Evolutionary conservation across 2,329 filamentous ascomycete genomes (phyloP).

Genomic region (Mollisiaceae sp.): DNA sequence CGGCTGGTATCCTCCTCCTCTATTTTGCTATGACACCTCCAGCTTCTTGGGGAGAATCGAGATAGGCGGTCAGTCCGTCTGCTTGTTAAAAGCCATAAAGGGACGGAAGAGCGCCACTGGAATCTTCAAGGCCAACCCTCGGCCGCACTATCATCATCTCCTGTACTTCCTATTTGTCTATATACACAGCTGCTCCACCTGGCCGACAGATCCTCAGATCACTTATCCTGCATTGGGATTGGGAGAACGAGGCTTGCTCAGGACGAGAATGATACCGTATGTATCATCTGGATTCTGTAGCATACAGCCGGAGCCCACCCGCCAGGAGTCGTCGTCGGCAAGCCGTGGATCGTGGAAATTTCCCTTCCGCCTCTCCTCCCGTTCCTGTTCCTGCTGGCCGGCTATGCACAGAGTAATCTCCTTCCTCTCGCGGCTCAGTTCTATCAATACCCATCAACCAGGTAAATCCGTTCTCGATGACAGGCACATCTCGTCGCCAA

Average conservation of each 20-base stretch:
- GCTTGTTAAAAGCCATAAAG: conserved; percentile 3
- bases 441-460: not conserved
- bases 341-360: not conserved
- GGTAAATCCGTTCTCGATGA: not conserved
- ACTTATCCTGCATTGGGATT: conserved; percentile 1
- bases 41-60: not conserved
- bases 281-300: not conserved
- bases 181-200: not conserved
- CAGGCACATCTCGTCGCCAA: not conserved
- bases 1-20: not conserved
- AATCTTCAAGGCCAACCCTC: not conserved
- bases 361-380: not conserved
- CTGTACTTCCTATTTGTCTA: conserved; percentile 2
- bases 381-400: not conserved
- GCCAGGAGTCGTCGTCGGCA: not conserved
- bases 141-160: not conserved
- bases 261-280: not conserved
- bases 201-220: not conserved
- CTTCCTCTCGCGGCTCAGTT: not conserved
- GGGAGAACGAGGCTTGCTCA: not conserved
- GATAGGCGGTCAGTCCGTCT: conserved; percentile 8
- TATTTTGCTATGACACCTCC: conserved; percentile 10
- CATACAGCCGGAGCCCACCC: not conserved
- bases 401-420: not conserved
- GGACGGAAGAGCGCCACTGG: not conserved